phyloP scores from a whole-genome alignment of 495 filamentous ascomycete genomes.

The Neurospora terricola region DNA sequence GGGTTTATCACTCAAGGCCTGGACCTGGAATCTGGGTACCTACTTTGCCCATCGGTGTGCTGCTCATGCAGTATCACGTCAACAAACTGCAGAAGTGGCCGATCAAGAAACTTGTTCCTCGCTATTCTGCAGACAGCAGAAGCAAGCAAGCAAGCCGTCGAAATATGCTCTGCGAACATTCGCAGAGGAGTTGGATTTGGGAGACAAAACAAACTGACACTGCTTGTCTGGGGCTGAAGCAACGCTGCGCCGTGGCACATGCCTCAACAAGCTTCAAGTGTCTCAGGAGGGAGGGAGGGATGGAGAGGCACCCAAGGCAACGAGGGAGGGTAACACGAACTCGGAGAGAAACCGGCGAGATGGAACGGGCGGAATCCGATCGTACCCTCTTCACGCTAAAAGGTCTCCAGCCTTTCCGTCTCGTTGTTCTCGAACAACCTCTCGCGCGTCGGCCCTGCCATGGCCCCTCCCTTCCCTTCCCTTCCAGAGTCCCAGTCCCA shows the following conservation, averaged over 20 bases:
- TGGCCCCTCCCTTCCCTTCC: not conserved
- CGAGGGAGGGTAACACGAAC: not conserved
- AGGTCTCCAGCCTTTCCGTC: not conserved
- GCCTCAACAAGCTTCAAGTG: slow-evolving; percentile 3
- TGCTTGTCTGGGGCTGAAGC: slow-evolving; percentile 1
- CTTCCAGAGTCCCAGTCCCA: not conserved
- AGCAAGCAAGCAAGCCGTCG: not conserved
- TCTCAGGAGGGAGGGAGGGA: not conserved
- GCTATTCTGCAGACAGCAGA: not conserved
- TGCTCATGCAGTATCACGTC: slow-evolving; percentile 1
- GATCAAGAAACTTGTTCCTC: not conserved
- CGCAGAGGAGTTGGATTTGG: not conserved
- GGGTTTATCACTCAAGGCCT: not conserved
- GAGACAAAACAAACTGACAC: not conserved
- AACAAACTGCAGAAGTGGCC: slow-evolving; percentile 1
- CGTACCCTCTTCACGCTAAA: not conserved
- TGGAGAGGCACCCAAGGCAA: not conserved
- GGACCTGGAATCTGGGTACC: not conserved
- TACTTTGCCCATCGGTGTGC: not conserved
- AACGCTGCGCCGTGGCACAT: not conserved
- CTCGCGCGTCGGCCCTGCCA: no score
- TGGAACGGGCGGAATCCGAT: slow-evolving; percentile 1
- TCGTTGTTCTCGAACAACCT: not conserved
- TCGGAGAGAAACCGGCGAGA: slow-evolving; percentile 1
- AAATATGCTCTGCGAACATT: not conserved